These are phyloP conservation scores for Ustilago bromivora DNA, from an alignment of 1,284 basidiomycete genomes.

Conservation along the genomic window DNA sequence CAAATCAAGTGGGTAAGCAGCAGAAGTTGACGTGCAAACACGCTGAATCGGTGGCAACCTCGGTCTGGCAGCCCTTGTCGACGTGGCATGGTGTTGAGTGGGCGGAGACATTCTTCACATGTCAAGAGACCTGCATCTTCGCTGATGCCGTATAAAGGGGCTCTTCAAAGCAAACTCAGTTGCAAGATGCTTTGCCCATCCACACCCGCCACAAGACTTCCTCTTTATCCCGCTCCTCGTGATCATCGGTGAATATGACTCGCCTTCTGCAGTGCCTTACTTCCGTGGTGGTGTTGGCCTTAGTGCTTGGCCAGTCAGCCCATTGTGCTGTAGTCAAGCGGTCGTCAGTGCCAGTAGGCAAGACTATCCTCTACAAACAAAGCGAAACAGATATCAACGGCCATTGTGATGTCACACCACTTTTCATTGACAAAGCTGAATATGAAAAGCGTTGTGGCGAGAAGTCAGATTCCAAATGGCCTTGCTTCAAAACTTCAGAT, in stretches of 20 bases:
- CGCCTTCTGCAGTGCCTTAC: background rate
- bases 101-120: background rate
- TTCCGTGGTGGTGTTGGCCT: background rate
- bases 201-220: too few relatives aligned
- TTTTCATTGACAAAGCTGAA: background rate
- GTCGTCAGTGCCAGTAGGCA: background rate
- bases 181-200: too few relatives aligned
- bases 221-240: too few relatives aligned
- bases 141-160: too few relatives aligned
- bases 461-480: slow-evolving; percentile 5
- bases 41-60: too few relatives aligned
- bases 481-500: slow-evolving; percentile 10
- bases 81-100: background rate
- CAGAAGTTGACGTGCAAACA: too few relatives aligned
- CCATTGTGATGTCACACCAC: background rate
- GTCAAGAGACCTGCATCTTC: too few relatives aligned
- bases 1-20: too few relatives aligned
- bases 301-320: background rate
- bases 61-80: too few relatives aligned
- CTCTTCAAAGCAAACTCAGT: too few relatives aligned
- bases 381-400: background rate
- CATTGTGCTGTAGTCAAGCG: background rate
- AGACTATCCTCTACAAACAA: background rate
- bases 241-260: too few relatives aligned
- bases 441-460: slow-evolving; percentile 11